Evolutionary conservation across 345 rosid genomes (phyloP), one percentile per base, ranked within the genome.

Genomic region (Hypericum perforatum): DNA sequence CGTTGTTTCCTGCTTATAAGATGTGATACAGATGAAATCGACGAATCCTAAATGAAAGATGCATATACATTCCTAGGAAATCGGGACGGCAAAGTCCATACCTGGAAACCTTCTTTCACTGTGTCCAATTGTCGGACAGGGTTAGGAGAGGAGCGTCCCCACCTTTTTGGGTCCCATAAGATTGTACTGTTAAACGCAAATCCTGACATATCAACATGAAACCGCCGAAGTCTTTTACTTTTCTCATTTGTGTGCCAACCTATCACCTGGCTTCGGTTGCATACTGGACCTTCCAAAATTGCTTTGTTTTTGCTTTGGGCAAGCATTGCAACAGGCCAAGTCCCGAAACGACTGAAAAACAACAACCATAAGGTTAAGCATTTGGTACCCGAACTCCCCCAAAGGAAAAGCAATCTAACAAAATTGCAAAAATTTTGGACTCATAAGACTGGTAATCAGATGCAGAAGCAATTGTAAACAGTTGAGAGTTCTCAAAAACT

Each of bases 221-320:
- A 91, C 68, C 96, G 76, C 8, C 89, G 82, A 6, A 87, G 72
- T 54, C 74, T 75, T 73, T 76, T 91, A 56, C 96, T 91, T 71
- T 82, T 91, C 62, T 91, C 98, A 43, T 91, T 91, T 16, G 98
- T 84, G 74, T 87, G 96, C 96, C 98, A 91, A 46, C 98, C 98
- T 45, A 79, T 73, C 63, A 91, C 79, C 52, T 71, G 82, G 61
- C 78, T 82, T 64, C 84, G 81, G 37, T 84, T 81, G 77, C 96
- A 91, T 14, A 91, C 79, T 0, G 94, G 92, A 60, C 96, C 98
- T 68, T 90, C 94, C 62, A 86, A 63, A 47, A 80, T 71, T 42
- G 91, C 98, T 73, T 86, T 91, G 78, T 78, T 87, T 70, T 82
- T 85, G 76, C 91, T 79, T 63, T 62, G 89, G 0, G 89, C 91